These are phyloP conservation scores for Mediolabrus comicus DNA, from an alignment of 108 stramenopile genomes.

Conservation along the genomic window DNA sequence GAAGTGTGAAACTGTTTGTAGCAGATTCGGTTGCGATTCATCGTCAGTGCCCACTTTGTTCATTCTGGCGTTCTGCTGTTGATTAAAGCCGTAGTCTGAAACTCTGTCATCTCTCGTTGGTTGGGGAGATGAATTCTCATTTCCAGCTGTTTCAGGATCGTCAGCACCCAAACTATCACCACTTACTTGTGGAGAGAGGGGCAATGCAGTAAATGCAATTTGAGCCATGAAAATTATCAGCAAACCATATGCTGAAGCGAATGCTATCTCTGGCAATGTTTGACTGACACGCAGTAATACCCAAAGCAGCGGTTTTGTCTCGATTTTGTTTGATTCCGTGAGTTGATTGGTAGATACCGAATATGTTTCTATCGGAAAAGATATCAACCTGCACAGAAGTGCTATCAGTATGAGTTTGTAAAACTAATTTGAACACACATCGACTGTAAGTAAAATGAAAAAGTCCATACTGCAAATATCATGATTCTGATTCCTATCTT, in stretches of 20 bases:
- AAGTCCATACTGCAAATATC: too few relatives aligned
- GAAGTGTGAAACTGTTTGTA: background rate
- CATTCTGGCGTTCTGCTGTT: background rate
- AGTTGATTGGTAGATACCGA: conserved; percentile 8
- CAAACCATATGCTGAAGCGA: conserved; percentile 34
- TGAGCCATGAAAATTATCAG: conserved; percentile 37
- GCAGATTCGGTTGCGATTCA: background rate
- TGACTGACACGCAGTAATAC: conserved; percentile 35
- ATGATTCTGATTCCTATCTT: too few relatives aligned
- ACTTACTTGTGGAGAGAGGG: conserved; percentile 24
- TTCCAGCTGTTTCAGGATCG: conserved; percentile 10
- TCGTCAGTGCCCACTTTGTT: background rate
- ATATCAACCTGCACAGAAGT: conserved; percentile 32
- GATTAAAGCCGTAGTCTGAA: background rate
- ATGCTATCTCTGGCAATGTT: conserved; percentile 41
- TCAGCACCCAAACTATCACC: conserved; percentile 17
- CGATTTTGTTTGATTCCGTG: background rate
- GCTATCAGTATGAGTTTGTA: conserved; percentile 37
- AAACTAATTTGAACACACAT: conserved; percentile 21
- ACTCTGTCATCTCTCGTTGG: conserved; percentile 6
- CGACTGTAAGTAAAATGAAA: background rate
- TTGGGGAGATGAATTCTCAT: conserved; percentile 7
- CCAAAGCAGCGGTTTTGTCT: conserved; percentile 1
- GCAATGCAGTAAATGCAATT: conserved; percentile 38
- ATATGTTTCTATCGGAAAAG: conserved; percentile 37